Evolutionary conservation across 495 filamentous ascomycete genomes (phyloP).

Genomic region (Lophiotrema nucula): DNA sequence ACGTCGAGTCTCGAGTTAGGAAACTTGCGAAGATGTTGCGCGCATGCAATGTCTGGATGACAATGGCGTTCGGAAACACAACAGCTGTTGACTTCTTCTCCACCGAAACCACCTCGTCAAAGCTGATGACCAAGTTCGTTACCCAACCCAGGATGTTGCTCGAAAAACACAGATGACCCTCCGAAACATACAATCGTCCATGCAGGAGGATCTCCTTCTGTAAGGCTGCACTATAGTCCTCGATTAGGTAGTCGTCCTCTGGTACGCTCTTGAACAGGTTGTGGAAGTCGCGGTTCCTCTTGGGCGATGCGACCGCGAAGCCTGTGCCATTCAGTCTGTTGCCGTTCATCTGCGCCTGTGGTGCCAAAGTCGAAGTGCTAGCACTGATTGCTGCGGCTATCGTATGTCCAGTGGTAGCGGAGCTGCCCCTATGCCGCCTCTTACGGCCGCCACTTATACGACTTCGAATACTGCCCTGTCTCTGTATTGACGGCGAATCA

Average conservation of each 20-base stretch:
- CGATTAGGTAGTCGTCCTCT: conserved; percentile 96
- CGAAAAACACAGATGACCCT: conserved; percentile 96
- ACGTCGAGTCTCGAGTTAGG: conserved; percentile 89
- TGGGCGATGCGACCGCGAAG: conserved; percentile 94
- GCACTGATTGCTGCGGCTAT: conserved; percentile 69
- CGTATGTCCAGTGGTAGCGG: conserved; percentile 71
- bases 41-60: conserved; percentile 92
- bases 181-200: conserved; percentile 91
- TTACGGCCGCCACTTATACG: conserved; percentile 56
- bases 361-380: conserved; percentile 62
- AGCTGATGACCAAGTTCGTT: conserved; percentile 94
- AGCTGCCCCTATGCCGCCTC: conserved; percentile 78
- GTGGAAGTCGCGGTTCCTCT: conserved; percentile 94
- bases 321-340: conserved; percentile 72
- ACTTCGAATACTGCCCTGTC: conserved; percentile 82
- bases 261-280: conserved; percentile 91
- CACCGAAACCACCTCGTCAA: conserved; percentile 93
- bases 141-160: conserved; percentile 99
- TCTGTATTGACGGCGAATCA: conserved; percentile 66
- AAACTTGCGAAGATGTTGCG: conserved; percentile 95
- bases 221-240: conserved; percentile 95
- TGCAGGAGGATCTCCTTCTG: conserved; percentile 95
- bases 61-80: conserved; percentile 95
- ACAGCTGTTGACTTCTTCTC: conserved; percentile 96
- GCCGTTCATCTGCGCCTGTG: conserved; percentile 55